Evolutionary conservation across 306 rosid genomes (phyloP), one percentile per base, ranked within the genome.

Genomic region (Quercus gilva): DNA sequence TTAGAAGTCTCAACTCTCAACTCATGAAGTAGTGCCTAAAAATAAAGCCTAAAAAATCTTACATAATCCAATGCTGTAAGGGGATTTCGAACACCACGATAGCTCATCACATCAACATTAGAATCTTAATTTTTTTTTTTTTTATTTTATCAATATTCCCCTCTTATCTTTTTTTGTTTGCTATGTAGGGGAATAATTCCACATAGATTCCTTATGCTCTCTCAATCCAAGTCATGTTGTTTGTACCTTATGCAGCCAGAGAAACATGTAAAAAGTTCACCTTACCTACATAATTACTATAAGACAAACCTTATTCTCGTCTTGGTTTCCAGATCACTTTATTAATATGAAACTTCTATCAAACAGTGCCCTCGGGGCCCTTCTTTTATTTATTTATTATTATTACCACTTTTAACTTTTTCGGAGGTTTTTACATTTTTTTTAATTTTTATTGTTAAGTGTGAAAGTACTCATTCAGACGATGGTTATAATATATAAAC

Each of bases 151-250:
- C 10, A 49, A 12, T 49, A 49, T 49, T 11, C 53, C 15, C 17
- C 20, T 68, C 10, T 68, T 10, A 31, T 31, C 3, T 17, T 35
- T 68, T 26, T 3, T 61, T 60, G 11, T 1, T 5, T 14, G 13
- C 43, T 29, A 2, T 55, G 31, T 21, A 15, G 13, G 21, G 28
- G 79, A 8, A 65, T 72, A 77, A 60, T 57, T 31, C 76, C 60
- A 20, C n/a, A 41, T 35, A 63, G 78, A 79, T 79, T 43, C 81
- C 74, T 70, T 29, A 65, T 55, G 5, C 13, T 74, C n/a, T 33
- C 20, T 37, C 45, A 13, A 15, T 6, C 25, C 11, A 35, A 11
- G 13, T 15, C 56, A 8, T 53, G 55, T 1, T 3, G 6, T 59
- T 59, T 4, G 4, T 19, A 2, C 52, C 11, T 19, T 67, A 3